Evolutionary conservation across 768 basidiomycete genomes (phyloP), one percentile per base, ranked within the genome.

Genomic region (Tricholoma hemisulphureum): DNA sequence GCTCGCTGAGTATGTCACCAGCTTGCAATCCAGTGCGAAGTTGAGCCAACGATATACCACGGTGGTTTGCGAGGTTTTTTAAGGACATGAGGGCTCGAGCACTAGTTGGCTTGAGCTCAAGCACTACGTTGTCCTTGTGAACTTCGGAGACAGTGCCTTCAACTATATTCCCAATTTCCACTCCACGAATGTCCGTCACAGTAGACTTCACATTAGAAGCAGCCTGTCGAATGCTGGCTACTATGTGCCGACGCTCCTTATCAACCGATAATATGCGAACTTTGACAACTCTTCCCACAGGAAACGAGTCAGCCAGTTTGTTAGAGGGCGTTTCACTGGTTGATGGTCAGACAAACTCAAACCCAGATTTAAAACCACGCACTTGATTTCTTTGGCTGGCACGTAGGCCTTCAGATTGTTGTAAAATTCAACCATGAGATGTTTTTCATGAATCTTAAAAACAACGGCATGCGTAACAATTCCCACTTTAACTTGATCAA

Each of bases 211-310:
- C 83, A 57, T 72, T 78, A 43, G 85, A 65, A 0, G 82, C 68
- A 4, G 89, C 91, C 75, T 95, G 92, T 24, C 89, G 88, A 57
- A 96, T 87, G 66, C 95, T 97, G 11, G 91, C 95, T 39, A 87
- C 75, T 54, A 98, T 87, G 54, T 84, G 86, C 11, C 77, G 69
- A 14, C 81, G 80, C 20, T 86, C 84, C 3, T 72, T 56, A 52
- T 91, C 80, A 31, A 88, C 74, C 9, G 80, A 75, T 45, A 88
- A 80, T 63, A 99, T 85, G 59, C 91, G 86, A 24, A 97, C 90
- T 73, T 88, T 85, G 56, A 95, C 83, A 2, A 91, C 87, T 67
- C 89, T 92, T 56, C 96, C 96, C 37, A 89, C 71, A 14, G 84
- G 75, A 72, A 94, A 95, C 39, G 83, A 74, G 46, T 85, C 83